Conservation (phyloP, 2,329 filamentous ascomycete species). For the Nannizziopsis barbatae region DNA sequence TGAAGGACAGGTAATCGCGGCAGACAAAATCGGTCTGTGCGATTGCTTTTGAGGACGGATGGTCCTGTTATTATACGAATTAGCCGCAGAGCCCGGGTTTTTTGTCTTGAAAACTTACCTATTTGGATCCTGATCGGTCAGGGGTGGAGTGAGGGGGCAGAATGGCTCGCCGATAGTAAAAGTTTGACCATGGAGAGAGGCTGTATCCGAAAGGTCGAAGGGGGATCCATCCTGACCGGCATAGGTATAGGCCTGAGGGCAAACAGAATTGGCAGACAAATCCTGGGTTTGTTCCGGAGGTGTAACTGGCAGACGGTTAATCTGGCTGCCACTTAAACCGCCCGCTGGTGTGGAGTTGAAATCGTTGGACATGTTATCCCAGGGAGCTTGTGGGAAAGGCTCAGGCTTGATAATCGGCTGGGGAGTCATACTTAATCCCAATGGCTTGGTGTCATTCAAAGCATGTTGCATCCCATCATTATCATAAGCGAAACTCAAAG, state of each 20-base stretch:
- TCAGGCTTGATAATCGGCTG: constrained; percentile 27
- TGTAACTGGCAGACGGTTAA: constrained; percentile 32
- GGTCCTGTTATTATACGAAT: constrained; percentile 23
- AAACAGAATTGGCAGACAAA: constrained; percentile 31
- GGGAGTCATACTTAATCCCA: constrained; percentile 28
- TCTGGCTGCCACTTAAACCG: not conserved
- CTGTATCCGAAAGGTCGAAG: constrained; percentile 26
- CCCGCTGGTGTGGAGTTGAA: not conserved
- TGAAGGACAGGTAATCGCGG: constrained; percentile 24
- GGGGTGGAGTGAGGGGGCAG: constrained; percentile 30
- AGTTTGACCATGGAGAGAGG: constrained; percentile 27
- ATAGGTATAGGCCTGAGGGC: constrained; percentile 31
- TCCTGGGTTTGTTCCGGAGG: constrained; percentile 35
- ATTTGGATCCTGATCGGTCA: constrained; percentile 33
- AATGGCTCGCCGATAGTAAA: constrained; percentile 32
- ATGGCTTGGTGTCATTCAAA: constrained; percentile 25
- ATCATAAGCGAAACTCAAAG: constrained; percentile 33
- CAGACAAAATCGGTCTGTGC: constrained; percentile 28
- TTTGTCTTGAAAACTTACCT: constrained; percentile 23
- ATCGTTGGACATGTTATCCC: constrained; percentile 16
- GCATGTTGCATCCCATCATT: constrained; percentile 30
- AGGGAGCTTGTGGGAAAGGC: constrained; percentile 17
- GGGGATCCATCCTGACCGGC: constrained; percentile 30
- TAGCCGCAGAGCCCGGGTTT: not conserved
- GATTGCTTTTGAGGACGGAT: constrained; percentile 31